Conservation (phyloP, 345 rosid genomes). For the Lumnitzera littorea region DNA sequence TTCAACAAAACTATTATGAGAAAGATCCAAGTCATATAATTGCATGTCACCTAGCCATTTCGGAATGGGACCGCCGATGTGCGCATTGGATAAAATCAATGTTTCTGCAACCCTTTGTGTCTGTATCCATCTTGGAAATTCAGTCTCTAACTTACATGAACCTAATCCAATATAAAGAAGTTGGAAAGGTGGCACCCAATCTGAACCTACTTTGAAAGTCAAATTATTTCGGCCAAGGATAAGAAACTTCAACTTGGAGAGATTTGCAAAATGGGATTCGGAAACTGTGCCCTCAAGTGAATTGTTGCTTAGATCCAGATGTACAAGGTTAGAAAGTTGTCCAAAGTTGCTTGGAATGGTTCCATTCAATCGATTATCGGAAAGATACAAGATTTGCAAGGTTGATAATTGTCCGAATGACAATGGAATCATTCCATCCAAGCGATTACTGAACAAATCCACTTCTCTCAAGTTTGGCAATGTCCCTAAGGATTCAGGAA, state of each 20-base stretch:
- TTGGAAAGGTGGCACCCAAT: conserved; percentile 4
- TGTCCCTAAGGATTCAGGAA: conserved; percentile 5
- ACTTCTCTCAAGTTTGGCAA: background rate
- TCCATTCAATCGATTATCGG: background rate
- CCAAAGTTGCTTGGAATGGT: background rate
- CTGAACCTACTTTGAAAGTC: background rate
- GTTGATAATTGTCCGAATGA: background rate
- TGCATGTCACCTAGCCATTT: conserved; percentile 2
- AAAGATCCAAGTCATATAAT: background rate
- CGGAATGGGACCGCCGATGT: background rate
- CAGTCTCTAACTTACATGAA: background rate
- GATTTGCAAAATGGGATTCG: conserved; percentile 7
- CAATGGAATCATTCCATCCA: background rate
- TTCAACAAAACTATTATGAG: too few relatives aligned
- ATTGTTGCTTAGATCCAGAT: conserved; percentile 7
- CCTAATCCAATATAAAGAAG: background rate
- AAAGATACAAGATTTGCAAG: too few relatives aligned
- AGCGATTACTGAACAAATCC: background rate
- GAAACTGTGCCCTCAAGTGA: conserved; percentile 8
- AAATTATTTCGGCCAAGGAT: conserved; percentile 1
- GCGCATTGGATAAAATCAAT: background rate
- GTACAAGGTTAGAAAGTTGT: background rate
- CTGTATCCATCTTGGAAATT: background rate
- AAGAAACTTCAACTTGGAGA: conserved; percentile 1
- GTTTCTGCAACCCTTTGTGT: background rate